phyloP scores from a whole-genome alignment of 148 eudicot species.

The Nyssa sinensis region DNA sequence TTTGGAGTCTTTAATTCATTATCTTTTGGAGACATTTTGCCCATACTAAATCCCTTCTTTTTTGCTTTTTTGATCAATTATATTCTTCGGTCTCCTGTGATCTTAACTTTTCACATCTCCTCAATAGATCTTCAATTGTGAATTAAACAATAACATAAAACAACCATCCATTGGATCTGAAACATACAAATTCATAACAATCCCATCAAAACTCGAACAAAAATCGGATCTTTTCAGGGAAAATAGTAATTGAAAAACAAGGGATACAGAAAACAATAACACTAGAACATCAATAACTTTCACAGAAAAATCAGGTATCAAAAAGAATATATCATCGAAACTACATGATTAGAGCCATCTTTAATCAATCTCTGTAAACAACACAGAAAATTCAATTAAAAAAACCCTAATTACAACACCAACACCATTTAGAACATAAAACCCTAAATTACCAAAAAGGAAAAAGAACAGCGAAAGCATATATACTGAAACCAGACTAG shows the following conservation, averaged over 20 bases:
- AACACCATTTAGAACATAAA: no score
- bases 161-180: background rate
- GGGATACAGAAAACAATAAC: background rate
- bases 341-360: background rate
- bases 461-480: no score
- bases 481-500: no score
- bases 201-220: background rate
- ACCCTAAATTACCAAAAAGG: no score
- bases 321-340: background rate
- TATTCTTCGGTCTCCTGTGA: background rate
- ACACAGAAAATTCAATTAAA: no score
- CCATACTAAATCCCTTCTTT: conserved; percentile 55
- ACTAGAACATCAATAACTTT: background rate
- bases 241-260: no score
- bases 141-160: background rate
- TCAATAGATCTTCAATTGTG: background rate
- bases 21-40: conserved; percentile 62
- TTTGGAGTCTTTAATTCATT: conserved; percentile 54
- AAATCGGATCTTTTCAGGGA: background rate
- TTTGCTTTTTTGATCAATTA: background rate
- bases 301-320: background rate
- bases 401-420: no score
- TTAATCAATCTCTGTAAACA: no score
- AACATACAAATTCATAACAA: background rate
- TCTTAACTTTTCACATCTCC: background rate